Evolutionary conservation across 768 basidiomycete species (phyloP).

Genomic region (Leccinum subgranulosum): DNA sequence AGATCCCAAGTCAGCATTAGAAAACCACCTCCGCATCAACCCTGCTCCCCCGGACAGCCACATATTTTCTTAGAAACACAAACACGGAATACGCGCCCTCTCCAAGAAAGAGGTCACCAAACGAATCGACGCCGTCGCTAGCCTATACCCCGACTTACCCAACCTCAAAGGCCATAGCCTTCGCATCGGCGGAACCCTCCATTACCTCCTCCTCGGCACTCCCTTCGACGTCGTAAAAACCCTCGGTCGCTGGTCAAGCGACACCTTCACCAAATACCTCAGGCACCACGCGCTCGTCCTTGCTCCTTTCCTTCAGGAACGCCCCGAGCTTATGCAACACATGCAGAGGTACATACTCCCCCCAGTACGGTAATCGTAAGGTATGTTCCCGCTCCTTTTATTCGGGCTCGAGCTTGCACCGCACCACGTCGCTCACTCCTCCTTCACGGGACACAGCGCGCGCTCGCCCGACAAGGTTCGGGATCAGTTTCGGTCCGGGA

Average conservation of each 20-base stretch:
- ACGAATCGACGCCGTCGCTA: neutral
- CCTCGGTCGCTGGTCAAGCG: neutral
- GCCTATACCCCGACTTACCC: neutral
- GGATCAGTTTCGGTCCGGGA: too few species aligned
- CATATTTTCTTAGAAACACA: neutral
- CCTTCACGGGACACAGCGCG: too few species aligned
- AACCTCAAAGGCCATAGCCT: neutral
- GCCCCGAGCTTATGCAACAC: too few species aligned
- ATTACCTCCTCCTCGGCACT: neutral
- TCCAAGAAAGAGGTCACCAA: neutral
- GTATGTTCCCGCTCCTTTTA: too few species aligned
- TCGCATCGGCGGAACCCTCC: neutral
- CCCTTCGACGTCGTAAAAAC: neutral
- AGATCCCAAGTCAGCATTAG: too few species aligned
- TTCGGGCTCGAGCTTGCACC: too few species aligned
- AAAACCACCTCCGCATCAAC: neutral
- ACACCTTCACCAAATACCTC: neutral
- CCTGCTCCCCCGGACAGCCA: neutral
- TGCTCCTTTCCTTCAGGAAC: neutral
- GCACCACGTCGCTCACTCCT: too few species aligned
- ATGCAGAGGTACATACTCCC: too few species aligned
- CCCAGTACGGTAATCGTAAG: too few species aligned
- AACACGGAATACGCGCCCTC: neutral
- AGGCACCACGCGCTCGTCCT: neutral
- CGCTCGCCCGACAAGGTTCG: too few species aligned